A percentile compares a stretch with the other conserved stretches of the same genome.
phyloP scores from a whole-genome alignment of 306 rosid genomes.

The Boehmeria nivea region DNA sequence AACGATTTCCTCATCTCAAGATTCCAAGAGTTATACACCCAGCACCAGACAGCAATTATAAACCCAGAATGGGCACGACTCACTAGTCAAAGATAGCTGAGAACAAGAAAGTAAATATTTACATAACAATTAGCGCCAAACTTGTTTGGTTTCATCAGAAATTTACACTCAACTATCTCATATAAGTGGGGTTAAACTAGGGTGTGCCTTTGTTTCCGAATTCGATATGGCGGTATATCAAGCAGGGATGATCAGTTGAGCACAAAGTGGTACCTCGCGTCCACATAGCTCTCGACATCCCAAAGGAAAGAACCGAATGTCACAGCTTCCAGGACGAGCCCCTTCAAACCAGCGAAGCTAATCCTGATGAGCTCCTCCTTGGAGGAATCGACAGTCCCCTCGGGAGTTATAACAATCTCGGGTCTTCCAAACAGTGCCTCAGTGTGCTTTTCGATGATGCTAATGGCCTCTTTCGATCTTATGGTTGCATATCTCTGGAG shows the following conservation, averaged over 20 bases:
- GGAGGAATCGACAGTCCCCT: constrained; percentile 58
- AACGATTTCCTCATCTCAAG: too few species aligned
- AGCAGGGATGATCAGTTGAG: constrained; percentile 33
- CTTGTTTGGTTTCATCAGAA: constrained; percentile 5
- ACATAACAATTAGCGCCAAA: constrained; percentile 27
- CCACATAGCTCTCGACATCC: constrained; percentile 90
- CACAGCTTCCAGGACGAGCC: constrained; percentile 81
- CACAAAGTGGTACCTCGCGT: constrained; percentile 87
- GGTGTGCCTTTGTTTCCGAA: constrained; percentile 12
- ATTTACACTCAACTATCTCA: constrained; percentile 22
- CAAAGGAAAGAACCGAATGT: constrained; percentile 90
- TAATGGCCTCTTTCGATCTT: constrained; percentile 78
- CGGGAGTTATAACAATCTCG: constrained; percentile 53
- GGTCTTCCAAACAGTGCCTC: constrained; percentile 91
- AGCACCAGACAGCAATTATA: neutral
- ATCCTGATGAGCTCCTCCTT: constrained; percentile 64
- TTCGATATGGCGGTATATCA: too few species aligned
- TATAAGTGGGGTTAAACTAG: constrained; percentile 5
- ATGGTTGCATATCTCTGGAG: constrained; percentile 83
- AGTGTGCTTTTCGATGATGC: constrained; percentile 87
- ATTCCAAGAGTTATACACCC: too few species aligned
- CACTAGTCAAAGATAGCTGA: neutral
- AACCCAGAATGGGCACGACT: neutral
- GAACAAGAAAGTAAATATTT: constrained; percentile 17
- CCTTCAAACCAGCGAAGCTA: constrained; percentile 76